Conservation (phyloP, 441 rosid species). For the Eutrema salsugineum region DNA sequence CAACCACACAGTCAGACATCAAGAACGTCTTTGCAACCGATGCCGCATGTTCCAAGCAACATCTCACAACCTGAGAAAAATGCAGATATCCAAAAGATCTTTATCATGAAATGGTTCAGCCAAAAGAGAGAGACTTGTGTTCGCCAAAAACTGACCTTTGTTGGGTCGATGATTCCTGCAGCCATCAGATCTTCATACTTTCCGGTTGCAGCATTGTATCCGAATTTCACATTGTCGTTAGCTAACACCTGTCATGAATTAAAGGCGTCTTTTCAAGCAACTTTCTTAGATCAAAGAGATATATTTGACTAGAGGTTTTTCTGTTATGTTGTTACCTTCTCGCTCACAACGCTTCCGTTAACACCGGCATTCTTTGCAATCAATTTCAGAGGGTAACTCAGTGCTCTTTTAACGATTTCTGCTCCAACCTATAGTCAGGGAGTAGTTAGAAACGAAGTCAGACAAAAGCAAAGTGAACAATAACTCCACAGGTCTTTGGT, state of each 20-base stretch:
- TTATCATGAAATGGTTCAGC: neutral
- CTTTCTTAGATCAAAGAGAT: neutral
- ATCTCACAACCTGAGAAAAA: constrained; percentile 69
- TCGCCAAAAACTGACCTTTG: constrained; percentile 53
- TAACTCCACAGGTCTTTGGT: neutral
- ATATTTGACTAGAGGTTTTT: neutral
- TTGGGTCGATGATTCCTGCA: constrained; percentile 94
- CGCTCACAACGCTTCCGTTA: constrained; percentile 87
- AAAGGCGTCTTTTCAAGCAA: neutral
- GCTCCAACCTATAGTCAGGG: constrained; percentile 70
- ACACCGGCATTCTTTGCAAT: constrained; percentile 98
- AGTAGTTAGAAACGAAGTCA: neutral
- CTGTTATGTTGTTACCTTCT: constrained; percentile 50
- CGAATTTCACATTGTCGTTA: constrained; percentile 54
- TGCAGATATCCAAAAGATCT: neutral
- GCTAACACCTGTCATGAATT: constrained; percentile 60
- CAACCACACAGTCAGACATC: constrained; percentile 91
- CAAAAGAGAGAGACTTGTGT: neutral
- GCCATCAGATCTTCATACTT: constrained; percentile 93
- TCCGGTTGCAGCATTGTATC: constrained; percentile 96
- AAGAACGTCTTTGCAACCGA: constrained; percentile 89
- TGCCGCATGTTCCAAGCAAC: constrained; percentile 95
- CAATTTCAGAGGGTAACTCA: constrained; percentile 84
- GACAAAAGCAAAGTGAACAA: neutral
- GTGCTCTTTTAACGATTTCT: constrained; percentile 82